Base-by-base conservation (phyloP, 805 yeast species). In the Teunomyces barrocoloradensis region DNA sequence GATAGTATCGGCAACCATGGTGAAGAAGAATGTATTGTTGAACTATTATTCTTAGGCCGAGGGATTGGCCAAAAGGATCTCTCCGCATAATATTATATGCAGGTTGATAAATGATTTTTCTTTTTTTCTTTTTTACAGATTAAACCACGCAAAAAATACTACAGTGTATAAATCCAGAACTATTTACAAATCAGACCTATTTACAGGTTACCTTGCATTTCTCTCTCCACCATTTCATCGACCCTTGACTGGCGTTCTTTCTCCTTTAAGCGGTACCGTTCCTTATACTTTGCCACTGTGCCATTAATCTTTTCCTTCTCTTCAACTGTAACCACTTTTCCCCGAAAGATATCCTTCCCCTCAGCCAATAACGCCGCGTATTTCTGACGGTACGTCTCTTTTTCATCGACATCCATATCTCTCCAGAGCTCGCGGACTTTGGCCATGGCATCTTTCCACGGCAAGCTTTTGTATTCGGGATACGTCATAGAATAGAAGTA, bases 1-100 rank as follows among this genome's bases (percentile, higher is more conserved):
- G 33, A 87, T 58, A 4, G 86, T 71, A 61, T 87, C 89, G 51
- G 74, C 80, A 53, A 84, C 87, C 89, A 84, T 37, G 39, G 38
- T 47, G 38, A 48, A 27, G 27, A 37, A 34, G 46, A 27, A 13
- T 20, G 45, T 29, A 30, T 18, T 5, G 28, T 25, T 27, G 34
- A 32, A 32, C 18, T 13, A 32, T 35, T 32, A 20, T 13, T n/a
- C 6, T 35, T 29, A 36, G 44, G 33, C 43, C 43, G 43, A 41
- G 43, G 38, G 20, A 18, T 33, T 21, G 32, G 34, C 13, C 18
- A 33, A 42, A 33, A 11, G 18, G 45, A 29, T 17, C 34, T 12
- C 38, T 28, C 38, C 38, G 39, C 38, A 11, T 2, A 18, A 4
- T 9, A 1, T 10, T 25, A 37, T 7, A 37, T 37, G 29, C 40